phyloP scores from a whole-genome alignment of 1,284 basidiomycete genomes.

The Moniliella sp. region DNA sequence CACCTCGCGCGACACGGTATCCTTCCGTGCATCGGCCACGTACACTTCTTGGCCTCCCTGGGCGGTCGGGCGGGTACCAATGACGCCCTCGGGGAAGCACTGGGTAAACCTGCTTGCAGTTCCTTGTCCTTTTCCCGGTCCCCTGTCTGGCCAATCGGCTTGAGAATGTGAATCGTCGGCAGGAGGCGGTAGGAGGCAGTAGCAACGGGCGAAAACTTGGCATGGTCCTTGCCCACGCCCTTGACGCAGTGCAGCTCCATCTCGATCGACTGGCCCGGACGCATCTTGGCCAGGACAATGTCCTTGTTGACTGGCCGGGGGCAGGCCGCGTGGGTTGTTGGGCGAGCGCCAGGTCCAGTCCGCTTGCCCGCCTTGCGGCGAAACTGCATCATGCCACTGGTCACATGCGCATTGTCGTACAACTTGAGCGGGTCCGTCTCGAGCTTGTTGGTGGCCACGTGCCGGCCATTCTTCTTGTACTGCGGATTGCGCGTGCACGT shows the following conservation, averaged over 20 bases:
- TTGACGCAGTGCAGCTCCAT: constrained; percentile 86
- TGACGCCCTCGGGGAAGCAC: constrained; percentile 77
- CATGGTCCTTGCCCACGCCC: constrained; percentile 83
- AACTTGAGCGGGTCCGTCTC: constrained; percentile 33
- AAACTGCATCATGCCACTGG: not conserved
- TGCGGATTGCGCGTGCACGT: constrained; percentile 47
- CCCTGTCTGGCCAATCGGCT: no score
- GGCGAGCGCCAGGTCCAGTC: no score
- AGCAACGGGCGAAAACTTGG: constrained; percentile 80
- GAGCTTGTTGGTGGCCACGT: constrained; percentile 36
- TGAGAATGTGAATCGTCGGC: constrained; percentile 58
- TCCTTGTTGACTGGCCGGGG: constrained; percentile 58
- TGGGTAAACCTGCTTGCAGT: constrained; percentile 43
- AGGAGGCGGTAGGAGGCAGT: constrained; percentile 66
- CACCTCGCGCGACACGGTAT: constrained; percentile 79
- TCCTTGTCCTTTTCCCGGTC: no score
- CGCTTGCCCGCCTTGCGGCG: not conserved
- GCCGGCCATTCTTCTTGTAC: not conserved
- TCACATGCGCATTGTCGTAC: constrained; percentile 10
- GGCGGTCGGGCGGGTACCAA: constrained; percentile 44
- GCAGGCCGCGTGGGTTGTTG: constrained; percentile 29
- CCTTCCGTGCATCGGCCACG: constrained; percentile 49
- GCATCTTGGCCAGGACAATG: constrained; percentile 77
- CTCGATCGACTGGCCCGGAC: constrained; percentile 64
- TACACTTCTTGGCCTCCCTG: constrained; percentile 45